Evolutionary conservation across 805 yeast genomes (phyloP).

Genomic region (Tetrapisispora nanseiensis): DNA sequence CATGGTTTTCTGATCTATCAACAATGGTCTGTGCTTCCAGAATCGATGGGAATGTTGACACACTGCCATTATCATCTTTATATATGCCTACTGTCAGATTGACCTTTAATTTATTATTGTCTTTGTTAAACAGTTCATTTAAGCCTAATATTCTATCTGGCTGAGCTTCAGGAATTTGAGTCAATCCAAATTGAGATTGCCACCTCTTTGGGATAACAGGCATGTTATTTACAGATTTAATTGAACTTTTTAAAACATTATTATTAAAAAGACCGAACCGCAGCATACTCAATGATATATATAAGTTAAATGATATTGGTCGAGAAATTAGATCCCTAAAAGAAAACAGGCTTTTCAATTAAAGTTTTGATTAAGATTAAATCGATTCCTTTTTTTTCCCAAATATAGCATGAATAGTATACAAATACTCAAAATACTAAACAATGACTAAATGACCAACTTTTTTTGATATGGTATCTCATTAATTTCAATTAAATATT

Average conservation of each 20-base stretch:
- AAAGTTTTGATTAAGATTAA: no score
- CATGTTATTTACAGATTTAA: background rate
- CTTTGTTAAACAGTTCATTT: slow-evolving; percentile 63
- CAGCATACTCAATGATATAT: no score
- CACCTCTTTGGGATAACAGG: background rate
- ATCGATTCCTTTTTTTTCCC: no score
- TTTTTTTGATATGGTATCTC: no score
- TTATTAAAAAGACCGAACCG: background rate
- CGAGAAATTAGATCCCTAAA: no score
- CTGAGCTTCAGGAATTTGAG: slow-evolving; percentile 47
- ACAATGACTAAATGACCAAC: no score
- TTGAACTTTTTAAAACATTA: background rate
- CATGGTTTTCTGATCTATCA: slow-evolving; percentile 53
- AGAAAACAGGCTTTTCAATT: no score
- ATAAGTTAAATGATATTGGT: no score
- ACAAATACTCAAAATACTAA: no score
- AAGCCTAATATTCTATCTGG: slow-evolving; percentile 83
- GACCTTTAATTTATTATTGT: slow-evolving; percentile 46
- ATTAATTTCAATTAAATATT: no score
- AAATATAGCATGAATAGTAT: no score
- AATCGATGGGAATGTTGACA: slow-evolving; percentile 26
- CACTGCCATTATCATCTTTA: slow-evolving; percentile 68
- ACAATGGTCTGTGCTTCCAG: slow-evolving; percentile 23
- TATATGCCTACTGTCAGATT: slow-evolving; percentile 58
- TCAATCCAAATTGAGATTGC: background rate